Evolutionary conservation across 2,329 filamentous ascomycete species (phyloP).

Genomic region (Colletotrichum musicola): DNA sequence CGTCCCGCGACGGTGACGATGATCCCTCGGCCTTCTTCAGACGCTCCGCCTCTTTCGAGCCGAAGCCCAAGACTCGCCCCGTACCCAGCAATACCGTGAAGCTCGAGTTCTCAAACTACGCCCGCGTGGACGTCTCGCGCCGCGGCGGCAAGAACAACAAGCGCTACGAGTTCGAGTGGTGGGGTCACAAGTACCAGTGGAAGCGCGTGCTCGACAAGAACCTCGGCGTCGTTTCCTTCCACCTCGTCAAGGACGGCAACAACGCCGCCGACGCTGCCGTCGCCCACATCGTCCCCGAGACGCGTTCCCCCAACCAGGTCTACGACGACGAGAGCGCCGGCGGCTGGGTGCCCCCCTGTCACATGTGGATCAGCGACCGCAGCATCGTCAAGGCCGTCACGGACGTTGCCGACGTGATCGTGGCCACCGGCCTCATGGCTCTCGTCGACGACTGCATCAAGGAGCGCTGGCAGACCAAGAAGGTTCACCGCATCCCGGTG

Average conservation of each 20-base stretch:
- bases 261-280: constrained; percentile 65
- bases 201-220: constrained; percentile 79
- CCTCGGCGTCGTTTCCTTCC: constrained; percentile 78
- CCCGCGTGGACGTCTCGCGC: constrained; percentile 85
- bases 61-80: constrained; percentile 51
- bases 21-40: constrained; percentile 46
- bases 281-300: constrained; percentile 88
- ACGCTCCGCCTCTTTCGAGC: constrained; percentile 48
- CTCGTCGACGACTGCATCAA: constrained; percentile 94
- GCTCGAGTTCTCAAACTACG: constrained; percentile 97
- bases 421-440: constrained; percentile 89
- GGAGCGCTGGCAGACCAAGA: constrained; percentile 74
- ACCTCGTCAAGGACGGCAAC: constrained; percentile 77
- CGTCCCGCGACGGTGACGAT: constrained; percentile 48
- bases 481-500: constrained; percentile 53
- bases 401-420: constrained; percentile 89
- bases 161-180: constrained; percentile 93
- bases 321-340: constrained; percentile 81
- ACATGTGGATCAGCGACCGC: constrained; percentile 88
- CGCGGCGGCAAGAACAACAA: constrained; percentile 75
- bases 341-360: constrained; percentile 91
- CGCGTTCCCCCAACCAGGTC: constrained; percentile 77
- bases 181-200: constrained; percentile 90
- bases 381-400: constrained; percentile 76
- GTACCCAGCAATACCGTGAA: constrained; percentile 82